Evolutionary conservation across 768 basidiomycete genomes (phyloP).

Genomic region (Hericium rajendrae): DNA sequence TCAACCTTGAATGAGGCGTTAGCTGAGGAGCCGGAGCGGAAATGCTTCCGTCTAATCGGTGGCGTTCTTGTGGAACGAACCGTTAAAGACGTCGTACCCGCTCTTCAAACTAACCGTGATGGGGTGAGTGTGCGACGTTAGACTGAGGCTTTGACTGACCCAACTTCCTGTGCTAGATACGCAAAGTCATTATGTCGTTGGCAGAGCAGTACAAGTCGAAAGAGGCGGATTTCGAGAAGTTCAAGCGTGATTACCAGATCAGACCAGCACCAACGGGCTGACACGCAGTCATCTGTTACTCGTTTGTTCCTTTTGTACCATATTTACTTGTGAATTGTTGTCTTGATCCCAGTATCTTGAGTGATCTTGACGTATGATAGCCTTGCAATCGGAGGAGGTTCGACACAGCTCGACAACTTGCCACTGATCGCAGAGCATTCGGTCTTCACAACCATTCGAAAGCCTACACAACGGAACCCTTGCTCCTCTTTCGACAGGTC

Average conservation of each 20-base stretch:
- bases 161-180: conserved; percentile 46
- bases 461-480: no score
- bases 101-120: conserved; percentile 79
- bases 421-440: no score
- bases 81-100: conserved; percentile 89
- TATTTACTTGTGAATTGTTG: no score
- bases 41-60: conserved; percentile 94
- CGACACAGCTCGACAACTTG: no score
- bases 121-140: conserved; percentile 44
- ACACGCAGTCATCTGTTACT: neutral
- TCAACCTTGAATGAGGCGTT: conserved; percentile 78
- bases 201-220: conserved; percentile 84
- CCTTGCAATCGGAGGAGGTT: no score
- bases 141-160: conserved; percentile 5
- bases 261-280: conserved; percentile 32
- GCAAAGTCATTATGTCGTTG: conserved; percentile 66
- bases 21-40: conserved; percentile 77
- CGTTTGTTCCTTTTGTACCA: no score
- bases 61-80: conserved; percentile 94
- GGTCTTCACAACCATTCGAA: no score
- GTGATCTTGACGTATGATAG: no score
- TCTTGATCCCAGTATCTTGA: no score
- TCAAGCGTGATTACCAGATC: conserved; percentile 72
- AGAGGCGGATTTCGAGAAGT: conserved; percentile 73
- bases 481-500: no score